A percentile compares a stretch with the other conserved stretches of the same genome.
Evolutionary conservation across 352 stramenopile species (phyloP).

Genomic region (Plasmopara muralis): DNA sequence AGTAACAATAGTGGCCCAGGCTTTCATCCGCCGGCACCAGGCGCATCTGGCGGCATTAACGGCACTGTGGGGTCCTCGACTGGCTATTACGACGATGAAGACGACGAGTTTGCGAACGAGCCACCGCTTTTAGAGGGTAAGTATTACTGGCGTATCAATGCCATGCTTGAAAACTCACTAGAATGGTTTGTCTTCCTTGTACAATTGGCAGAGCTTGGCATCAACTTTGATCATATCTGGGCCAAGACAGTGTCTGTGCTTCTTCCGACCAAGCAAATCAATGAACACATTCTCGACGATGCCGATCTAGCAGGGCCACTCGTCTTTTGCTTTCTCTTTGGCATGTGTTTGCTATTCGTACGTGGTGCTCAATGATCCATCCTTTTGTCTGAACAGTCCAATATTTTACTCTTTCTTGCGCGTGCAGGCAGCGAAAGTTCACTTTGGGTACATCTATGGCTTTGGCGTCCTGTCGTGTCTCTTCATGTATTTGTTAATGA

Average conservation of each 20-base stretch:
- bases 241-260: conserved; percentile 95
- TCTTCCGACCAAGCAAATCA: conserved; percentile 87
- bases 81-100: conserved; percentile 30
- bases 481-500: conserved; percentile 94
- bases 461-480: conserved; percentile 96
- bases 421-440: conserved; percentile 83
- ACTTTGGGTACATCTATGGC: conserved; percentile 99
- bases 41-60: conserved; percentile 20
- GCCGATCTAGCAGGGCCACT: conserved; percentile 93
- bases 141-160: conserved; percentile 3
- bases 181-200: neutral
- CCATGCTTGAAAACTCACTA: no score
- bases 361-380: neutral
- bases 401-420: conserved; percentile 5
- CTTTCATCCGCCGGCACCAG: conserved; percentile 20
- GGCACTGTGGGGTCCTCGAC: conserved; percentile 19
- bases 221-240: conserved; percentile 97
- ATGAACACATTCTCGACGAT: conserved; percentile 87
- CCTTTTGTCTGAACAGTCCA: conserved; percentile 1
- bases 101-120: conserved; percentile 94
- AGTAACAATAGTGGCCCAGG: conserved; percentile 11
- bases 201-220: conserved; percentile 85
- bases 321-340: conserved; percentile 92
- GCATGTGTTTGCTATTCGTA: conserved; percentile 91
- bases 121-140: conserved; percentile 92